Base-by-base conservation (phyloP, 1,284 basidiomycete genomes). In the Tilletia horrida region DNA sequence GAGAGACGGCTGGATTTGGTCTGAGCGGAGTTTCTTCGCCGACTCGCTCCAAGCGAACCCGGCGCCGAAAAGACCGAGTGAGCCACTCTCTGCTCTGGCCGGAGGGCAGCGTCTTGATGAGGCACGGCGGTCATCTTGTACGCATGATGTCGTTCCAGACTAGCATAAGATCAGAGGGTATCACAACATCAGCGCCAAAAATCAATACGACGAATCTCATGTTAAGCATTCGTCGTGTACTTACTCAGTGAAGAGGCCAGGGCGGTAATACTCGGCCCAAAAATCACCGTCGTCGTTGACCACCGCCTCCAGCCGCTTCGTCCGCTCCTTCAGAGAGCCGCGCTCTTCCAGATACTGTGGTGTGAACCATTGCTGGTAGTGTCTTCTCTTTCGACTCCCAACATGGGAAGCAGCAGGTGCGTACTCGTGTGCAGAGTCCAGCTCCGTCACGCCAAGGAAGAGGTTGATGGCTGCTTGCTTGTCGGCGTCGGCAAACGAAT, bases 391-490 rank as follows among this genome's bases (percentile, higher is more conserved):
- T 18, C 21, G n/a, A 21, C 23, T 13, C 21, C 50, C 50, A 52
- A 7, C 4, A 50, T 42, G 50, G 42, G 61, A 11, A 11, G 8
- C 40, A 42, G 14, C 61, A 6, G 23, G 61, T 14, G 35, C 44
- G 42, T 47, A 63, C 7, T 44, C 42, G 23, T 63, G 61, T 9
- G 42, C 61, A 8, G 40, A 47, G 21, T 47, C 61, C 14, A 44
- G 16, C n/a, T 47, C 72, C 44, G 76, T 59, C 85, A 96, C 87
- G 14, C 95, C 94, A 2, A 98, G 88, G 82, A 98, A 98, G 27
- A 97, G 86, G 82, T 99, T 95, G 82, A 97, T 99, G 0, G 96
- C 93, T 0, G 91, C 88, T 83, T 99, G 96, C 83, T 98, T 98
- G 83, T 98, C 96, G 1, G 92, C 93, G 79, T 99, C 80, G 14